Evolutionary conservation across 1,284 basidiomycete species (phyloP), one percentile per base, ranked within the genome.

Genomic region (Ustilago nuda): DNA sequence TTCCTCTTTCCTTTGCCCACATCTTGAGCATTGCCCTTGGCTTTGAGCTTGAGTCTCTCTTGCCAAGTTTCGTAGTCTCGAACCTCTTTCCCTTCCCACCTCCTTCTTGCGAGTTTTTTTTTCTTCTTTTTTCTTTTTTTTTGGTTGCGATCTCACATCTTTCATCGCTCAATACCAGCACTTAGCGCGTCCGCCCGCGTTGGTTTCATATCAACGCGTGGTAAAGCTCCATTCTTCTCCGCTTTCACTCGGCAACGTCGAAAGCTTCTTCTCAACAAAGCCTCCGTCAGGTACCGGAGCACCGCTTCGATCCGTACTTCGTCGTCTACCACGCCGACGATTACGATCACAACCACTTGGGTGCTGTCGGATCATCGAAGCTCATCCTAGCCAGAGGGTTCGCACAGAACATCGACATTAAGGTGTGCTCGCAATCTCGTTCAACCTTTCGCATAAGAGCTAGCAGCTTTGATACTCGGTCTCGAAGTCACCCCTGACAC

Each of bases 171-270:
- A 15, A 12, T 5, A 23, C 23, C 23, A 53, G 35, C 30, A 56
- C 32, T 56, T 46, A 61, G 55, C 60, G 51, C 55, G 48, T 58
- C 41, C 33, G 61, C 46, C 45, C 48, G 54, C 48, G n/a, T 43
- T 39, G 54, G 54, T 33, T 54, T 51, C 46, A 33, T 30, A 45
- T 32, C 30, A 43, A 56, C 54, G 39, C 54, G 39, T 37, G 27
- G 12, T 33, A 12, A 23, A 8, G 33, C 32, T 54, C 52, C 32
- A 54, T 9, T 32, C 15, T 30, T 12, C 27, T 50, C 45, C 48
- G 30, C 51, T 46, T 32, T 4, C 23, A 13, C 41, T 33, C 55
- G 32, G 33, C 32, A 32, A 36, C 7, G 11, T 11, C n/a, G 45
- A 53, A n/a, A 53, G 23, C 33, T 53, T 37, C 35, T 53, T 53